Base-by-base conservation (phyloP, 768 basidiomycete genomes). In the Boletus huronensis region DNA sequence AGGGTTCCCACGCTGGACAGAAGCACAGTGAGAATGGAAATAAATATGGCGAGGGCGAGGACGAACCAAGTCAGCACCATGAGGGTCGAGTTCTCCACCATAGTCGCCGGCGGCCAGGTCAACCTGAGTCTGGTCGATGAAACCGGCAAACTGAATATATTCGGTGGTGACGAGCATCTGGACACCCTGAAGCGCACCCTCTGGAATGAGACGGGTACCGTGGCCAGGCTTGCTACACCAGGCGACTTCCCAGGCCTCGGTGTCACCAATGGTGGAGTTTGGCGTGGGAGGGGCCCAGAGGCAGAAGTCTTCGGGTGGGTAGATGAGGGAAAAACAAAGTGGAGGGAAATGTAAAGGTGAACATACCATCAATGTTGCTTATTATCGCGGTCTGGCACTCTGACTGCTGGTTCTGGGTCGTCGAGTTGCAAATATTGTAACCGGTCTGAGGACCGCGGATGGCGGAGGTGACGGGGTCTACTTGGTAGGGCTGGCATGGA, bases 31-130 rank as follows among this genome's bases (percentile, higher is more conserved):
- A 65, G 53, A 49, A 53, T 16, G 59, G 53, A 19, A 43, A 29
- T 51, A 46, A 35, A 62, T 64, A 40, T 39, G 31, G 5, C 32
- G 65, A 50, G 21, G 0, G 2, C 40, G 7, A 40, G n/a, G 16
- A 70, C 75, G 14, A 48, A 80, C 79, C 51, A 71, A 61, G 66
- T 90, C 88, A 56, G 87, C 86, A 54, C 88, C 88, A 58, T 86
- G 84, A 16, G 87, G 82, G 68, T 90, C 86, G 48, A 90, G 77
- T 70, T 92, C 90, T 53, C 90, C 90, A 59, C 91, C 90, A 32
- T 63, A 79, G 61, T 93, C 90, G 13, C 53, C 68, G 0, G 66
- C 11, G 11, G 66, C 52, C 19, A 91, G 58, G 70, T 87, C 77
- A 58, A 93, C 69, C 43, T 64, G 56, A 3, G 72, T 73, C 71